phyloP scores from a whole-genome alignment of 2,329 filamentous ascomycete genomes.

The Botrytis sinoallii region DNA sequence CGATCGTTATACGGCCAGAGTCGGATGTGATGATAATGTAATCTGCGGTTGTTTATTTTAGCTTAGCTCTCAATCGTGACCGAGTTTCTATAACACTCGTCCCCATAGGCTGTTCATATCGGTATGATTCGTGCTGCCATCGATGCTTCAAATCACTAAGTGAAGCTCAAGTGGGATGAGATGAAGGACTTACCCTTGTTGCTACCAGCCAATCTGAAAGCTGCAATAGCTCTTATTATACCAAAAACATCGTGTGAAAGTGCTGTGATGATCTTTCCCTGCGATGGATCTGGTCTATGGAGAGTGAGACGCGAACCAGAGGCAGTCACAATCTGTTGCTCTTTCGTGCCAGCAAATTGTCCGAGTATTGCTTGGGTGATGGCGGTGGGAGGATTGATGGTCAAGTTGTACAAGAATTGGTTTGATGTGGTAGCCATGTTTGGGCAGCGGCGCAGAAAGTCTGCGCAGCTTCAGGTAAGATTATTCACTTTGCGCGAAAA shows the following conservation, averaged over 20 bases:
- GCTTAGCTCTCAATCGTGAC: slow-evolving; percentile 27
- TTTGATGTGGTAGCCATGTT: slow-evolving; percentile 94
- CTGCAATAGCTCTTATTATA: slow-evolving; percentile 84
- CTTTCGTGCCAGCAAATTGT: slow-evolving; percentile 93
- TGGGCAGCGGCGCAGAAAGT: slow-evolving; percentile 32
- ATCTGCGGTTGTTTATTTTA: slow-evolving; percentile 55
- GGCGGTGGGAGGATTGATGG: slow-evolving; percentile 86
- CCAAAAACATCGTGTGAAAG: slow-evolving; percentile 94
- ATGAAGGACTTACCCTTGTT: slow-evolving; percentile 77
- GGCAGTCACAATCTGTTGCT: slow-evolving; percentile 94
- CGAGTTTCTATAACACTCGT: slow-evolving; percentile 22
- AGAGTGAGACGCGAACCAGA: slow-evolving; percentile 88
- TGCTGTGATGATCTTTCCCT: slow-evolving; percentile 81
- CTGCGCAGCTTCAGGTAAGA: slow-evolving; percentile 30
- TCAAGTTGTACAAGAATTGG: slow-evolving; percentile 98
- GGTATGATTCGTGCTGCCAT: slow-evolving; percentile 46
- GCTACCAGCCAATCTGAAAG: slow-evolving; percentile 89
- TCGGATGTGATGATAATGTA: slow-evolving; percentile 94
- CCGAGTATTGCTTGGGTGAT: slow-evolving; percentile 89
- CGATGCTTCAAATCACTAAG: slow-evolving; percentile 69
- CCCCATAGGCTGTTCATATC: slow-evolving; percentile 33
- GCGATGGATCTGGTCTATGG: slow-evolving; percentile 77
- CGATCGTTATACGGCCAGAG: slow-evolving; percentile 88
- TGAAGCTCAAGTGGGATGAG: slow-evolving; percentile 50
- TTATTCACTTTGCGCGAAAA: slow-evolving; percentile 7